These are phyloP conservation scores for Arthrobotrys megalospora DNA, from an alignment of 2,329 filamentous ascomycete species.

Conservation along the genomic window DNA sequence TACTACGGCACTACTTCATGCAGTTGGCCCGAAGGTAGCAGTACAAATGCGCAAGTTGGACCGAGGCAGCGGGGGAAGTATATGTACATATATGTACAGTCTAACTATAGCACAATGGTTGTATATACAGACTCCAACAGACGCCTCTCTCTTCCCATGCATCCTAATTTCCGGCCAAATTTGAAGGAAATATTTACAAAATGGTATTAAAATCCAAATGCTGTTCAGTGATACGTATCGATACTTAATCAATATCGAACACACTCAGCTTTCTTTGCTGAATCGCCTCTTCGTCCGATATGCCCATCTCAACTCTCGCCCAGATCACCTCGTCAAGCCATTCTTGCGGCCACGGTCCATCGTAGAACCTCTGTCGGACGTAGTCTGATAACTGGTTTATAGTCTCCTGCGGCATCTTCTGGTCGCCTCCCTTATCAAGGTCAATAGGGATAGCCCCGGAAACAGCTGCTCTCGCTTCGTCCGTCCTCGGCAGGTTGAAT, in stretches of 20 bases:
- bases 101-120: neutral
- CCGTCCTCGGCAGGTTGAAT: constrained; percentile 37
- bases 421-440: constrained; percentile 18
- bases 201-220: neutral
- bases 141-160: neutral
- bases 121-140: constrained; percentile 25
- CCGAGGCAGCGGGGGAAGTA: neutral
- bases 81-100: constrained; percentile 9
- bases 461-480: constrained; percentile 36
- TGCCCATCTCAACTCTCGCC: constrained; percentile 45
- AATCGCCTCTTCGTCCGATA: constrained; percentile 50
- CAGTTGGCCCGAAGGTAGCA: neutral
- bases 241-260: constrained; percentile 38
- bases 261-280: constrained; percentile 43
- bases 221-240: neutral
- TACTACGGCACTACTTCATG: neutral
- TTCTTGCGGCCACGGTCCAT: constrained; percentile 44
- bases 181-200: too few relatives aligned
- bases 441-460: constrained; percentile 42
- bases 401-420: constrained; percentile 24
- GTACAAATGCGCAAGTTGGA: too few relatives aligned
- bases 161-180: too few relatives aligned
- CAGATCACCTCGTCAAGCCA: constrained; percentile 44
- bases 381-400: constrained; percentile 43
- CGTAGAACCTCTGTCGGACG: constrained; percentile 26